Evolutionary conservation across 2,329 filamentous ascomycete species (phyloP).

Genomic region (Clonostachys rhizophaga): DNA sequence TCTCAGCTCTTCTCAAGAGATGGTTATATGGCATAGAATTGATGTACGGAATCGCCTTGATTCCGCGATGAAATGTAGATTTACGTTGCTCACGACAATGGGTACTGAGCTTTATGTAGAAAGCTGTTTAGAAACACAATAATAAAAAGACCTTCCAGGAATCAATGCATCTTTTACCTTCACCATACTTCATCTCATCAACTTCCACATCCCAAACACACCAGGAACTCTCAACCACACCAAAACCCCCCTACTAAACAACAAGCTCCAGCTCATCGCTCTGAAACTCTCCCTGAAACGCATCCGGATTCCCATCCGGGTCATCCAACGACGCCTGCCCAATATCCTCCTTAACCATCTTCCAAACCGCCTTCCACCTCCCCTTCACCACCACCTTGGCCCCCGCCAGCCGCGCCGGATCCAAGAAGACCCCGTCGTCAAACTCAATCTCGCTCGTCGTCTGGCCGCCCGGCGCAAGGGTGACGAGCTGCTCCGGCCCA

Average conservation of each 20-base stretch:
- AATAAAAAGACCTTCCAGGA: neutral
- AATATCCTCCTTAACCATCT: conserved; percentile 12
- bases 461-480: conserved; percentile 18
- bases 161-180: neutral
- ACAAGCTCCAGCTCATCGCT: neutral
- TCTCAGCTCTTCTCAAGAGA: no score
- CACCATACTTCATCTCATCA: neutral
- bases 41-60: no score
- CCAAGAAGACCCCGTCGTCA: conserved; percentile 25
- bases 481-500: conserved; percentile 25
- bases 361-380: conserved; percentile 26
- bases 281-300: neutral
- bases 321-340: conserved; percentile 10
- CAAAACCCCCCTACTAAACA: neutral
- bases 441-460: conserved; percentile 23
- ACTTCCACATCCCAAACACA: neutral
- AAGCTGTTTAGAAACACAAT: neutral
- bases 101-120: neutral
- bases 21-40: no score
- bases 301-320: conserved; percentile 1
- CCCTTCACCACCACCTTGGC: conserved; percentile 27
- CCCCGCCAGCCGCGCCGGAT: conserved; percentile 21
- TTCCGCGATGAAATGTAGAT: no score
- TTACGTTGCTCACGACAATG: neutral
- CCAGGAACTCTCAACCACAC: neutral